Conservation (phyloP, 768 basidiomycete genomes). For the Kwoniella mangroviensis region DNA sequence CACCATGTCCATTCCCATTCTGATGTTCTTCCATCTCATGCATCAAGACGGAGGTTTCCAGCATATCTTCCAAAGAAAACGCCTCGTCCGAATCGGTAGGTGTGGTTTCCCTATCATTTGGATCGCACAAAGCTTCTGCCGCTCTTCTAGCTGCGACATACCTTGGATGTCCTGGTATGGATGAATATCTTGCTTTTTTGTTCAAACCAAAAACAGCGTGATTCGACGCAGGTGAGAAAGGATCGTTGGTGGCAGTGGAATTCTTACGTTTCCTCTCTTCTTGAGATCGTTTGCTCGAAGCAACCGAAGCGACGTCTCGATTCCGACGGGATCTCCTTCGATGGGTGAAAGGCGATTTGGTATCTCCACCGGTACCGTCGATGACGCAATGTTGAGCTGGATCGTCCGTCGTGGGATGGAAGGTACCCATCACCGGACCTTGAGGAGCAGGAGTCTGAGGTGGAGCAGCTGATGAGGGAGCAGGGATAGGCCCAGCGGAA, state of each 20-base stretch:
- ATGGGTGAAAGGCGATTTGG: slow-evolving; percentile 52
- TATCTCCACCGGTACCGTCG: slow-evolving; percentile 41
- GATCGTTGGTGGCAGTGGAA: slow-evolving; percentile 27
- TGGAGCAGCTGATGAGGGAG: slow-evolving; percentile 13
- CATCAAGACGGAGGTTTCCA: slow-evolving; percentile 36
- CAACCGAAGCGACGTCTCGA: slow-evolving; percentile 33
- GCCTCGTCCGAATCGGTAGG: slow-evolving; percentile 34
- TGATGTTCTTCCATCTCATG: slow-evolving; percentile 25
- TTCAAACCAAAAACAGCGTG: slow-evolving; percentile 20
- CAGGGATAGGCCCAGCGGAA: slow-evolving; percentile 17
- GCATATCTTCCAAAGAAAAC: slow-evolving; percentile 49
- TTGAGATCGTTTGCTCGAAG: slow-evolving; percentile 8
- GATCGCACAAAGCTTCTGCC: slow-evolving; percentile 29
- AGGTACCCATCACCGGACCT: slow-evolving; percentile 50
- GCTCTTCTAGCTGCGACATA: slow-evolving; percentile 41
- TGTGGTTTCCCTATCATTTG: slow-evolving; percentile 33
- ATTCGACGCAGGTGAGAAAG: slow-evolving; percentile 29
- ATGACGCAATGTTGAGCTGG: slow-evolving; percentile 51
- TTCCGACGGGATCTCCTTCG: slow-evolving; percentile 36
- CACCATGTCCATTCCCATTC: slow-evolving; percentile 4
- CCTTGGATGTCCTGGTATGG: slow-evolving; percentile 53
- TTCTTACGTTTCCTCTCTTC: slow-evolving; percentile 36
- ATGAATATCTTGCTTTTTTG: slow-evolving; percentile 46
- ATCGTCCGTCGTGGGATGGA: slow-evolving; percentile 46
- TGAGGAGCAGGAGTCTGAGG: slow-evolving; percentile 18